Evolutionary conservation across 306 rosid genomes (phyloP).

Genomic region (Prunus campanulata): DNA sequence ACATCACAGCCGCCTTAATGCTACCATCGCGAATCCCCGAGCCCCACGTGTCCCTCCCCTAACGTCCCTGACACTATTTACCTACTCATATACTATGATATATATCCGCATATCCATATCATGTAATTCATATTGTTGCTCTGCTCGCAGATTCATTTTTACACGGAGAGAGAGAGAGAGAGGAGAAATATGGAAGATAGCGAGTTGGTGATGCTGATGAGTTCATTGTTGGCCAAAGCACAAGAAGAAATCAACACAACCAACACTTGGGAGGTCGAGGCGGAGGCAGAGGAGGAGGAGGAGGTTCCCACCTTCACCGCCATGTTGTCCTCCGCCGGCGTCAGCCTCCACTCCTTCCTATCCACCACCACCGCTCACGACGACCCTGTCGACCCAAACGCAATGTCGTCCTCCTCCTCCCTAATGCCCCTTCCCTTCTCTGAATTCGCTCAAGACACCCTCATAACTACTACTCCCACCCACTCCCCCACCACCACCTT

Average conservation of each 20-base stretch:
- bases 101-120: too few species aligned
- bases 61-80: too few species aligned
- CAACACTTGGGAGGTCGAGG: too few species aligned
- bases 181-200: background rate
- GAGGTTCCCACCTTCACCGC: constrained; percentile 30
- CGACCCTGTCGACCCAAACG: background rate
- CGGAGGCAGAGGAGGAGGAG: background rate
- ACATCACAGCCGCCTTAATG: background rate
- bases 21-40: background rate
- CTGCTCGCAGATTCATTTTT: too few species aligned
- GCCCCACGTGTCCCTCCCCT: background rate
- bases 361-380: constrained; percentile 14
- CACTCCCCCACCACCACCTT: background rate
- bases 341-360: constrained; percentile 51
- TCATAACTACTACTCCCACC: background rate
- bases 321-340: constrained; percentile 38
- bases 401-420: background rate
- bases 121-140: too few species aligned
- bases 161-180: too few species aligned
- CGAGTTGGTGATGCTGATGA: background rate
- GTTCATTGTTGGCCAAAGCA: background rate
- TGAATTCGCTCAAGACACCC: constrained; percentile 17
- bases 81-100: too few species aligned
- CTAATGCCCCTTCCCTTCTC: background rate
- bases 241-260: background rate